Conservation (phyloP, 192 early-diverging fungal species). For the Gonapodya prolifera region DNA sequence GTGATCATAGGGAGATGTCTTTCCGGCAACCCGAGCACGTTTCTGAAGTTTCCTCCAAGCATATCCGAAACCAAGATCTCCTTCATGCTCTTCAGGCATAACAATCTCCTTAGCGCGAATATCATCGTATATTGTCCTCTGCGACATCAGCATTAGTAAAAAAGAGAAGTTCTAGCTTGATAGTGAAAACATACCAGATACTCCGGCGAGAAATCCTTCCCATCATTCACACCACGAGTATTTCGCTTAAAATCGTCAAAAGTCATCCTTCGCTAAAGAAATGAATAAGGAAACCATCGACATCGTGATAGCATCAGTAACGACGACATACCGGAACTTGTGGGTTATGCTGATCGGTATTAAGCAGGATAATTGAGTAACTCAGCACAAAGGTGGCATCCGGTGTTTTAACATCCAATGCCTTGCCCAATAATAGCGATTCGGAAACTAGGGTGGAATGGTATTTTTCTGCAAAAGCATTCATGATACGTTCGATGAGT, state of each 20-base stretch:
- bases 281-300: neutral
- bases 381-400: conserved; percentile 79
- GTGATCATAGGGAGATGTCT: too few species aligned
- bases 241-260: conserved; percentile 82
- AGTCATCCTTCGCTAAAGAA: conserved; percentile 65
- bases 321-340: conserved; percentile 32
- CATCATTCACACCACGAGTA: conserved; percentile 74
- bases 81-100: conserved; percentile 94
- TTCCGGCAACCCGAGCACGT: conserved; percentile 1
- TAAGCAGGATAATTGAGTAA: conserved; percentile 92
- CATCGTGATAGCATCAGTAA: neutral
- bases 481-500: conserved; percentile 90
- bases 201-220: conserved; percentile 65
- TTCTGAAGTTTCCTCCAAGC: conserved; percentile 76
- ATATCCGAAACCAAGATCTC: conserved; percentile 84
- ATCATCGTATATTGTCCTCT: conserved; percentile 75
- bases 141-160: too few species aligned
- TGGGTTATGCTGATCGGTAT: conserved; percentile 95
- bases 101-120: conserved; percentile 87
- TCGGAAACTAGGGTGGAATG: conserved; percentile 37
- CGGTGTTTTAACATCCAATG: conserved; percentile 21
- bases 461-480: conserved; percentile 76
- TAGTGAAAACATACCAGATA: too few species aligned
- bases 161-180: too few species aligned
- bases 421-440: too few species aligned